Evolutionary conservation across 2,329 filamentous ascomycete species (phyloP), one percentile per base, ranked within the genome.

Genomic region (Colletotrichum plurivorum): DNA sequence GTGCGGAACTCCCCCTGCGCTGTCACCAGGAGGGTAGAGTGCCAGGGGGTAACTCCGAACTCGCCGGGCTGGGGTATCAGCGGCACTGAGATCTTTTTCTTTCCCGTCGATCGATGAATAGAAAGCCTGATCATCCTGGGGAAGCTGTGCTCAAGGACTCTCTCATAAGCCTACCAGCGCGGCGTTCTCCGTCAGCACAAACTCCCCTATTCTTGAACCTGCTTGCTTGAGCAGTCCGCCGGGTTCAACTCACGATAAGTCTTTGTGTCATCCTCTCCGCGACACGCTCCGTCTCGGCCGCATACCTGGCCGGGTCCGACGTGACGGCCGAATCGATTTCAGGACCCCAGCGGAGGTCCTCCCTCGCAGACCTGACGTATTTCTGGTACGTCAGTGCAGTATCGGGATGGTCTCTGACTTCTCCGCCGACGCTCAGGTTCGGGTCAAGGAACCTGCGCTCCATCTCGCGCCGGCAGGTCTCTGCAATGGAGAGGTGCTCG

Each of bases 101-200:
- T 63, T 16, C 61, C 61, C 25, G 61, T 63, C 3, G 61, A 63
- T 15, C 61, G 61, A 63, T 63, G 61, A 9, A 63, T 63, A 13
- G 61, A 63, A 12, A 63, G 52, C 20, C 61, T 55, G 51, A 63
- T 55, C 3, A 31, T 22, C 9, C 46, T 20, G 12, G 61, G 52
- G 22, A 49, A 63, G 8, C 20, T 25, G 2, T 25, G 18, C 27
- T 55, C 52, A 5, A 49, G 18, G 8, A 20, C 46, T 22, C 5
- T 49, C 12, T 49, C 46, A n/a, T 49, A 49, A 10, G 46, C 46
- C 46, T 49, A 18, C 31, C 31, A 8, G 2, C 9, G 9, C 7
- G 12, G 46, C 12, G 46, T 10, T n/a, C 10, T 49, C 20, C 5
- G 20, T 49, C n/a, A 49, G 18, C 8, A 46, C 7, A 9, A 36